Evolutionary conservation across 2,329 filamentous ascomycete species (phyloP), one percentile per base, ranked within the genome.

Genomic region (Simplicillium sp.): DNA sequence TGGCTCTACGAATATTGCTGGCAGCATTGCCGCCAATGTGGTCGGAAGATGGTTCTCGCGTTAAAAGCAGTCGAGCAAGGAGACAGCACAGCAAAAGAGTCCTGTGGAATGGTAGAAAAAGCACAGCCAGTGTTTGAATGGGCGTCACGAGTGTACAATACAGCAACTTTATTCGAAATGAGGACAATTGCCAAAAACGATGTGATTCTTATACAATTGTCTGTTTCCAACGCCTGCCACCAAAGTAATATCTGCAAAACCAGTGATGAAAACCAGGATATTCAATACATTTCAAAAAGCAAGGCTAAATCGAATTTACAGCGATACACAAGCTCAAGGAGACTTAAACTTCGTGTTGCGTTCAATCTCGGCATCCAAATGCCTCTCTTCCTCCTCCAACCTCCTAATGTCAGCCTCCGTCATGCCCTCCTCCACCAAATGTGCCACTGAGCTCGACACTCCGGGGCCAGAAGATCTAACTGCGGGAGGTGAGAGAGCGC

Each of bases 401-500:
- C 70, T 55, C 39, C 66, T 60, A 37, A 78, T 73, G 52, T 79
- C 72, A 0, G 71, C 73, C 8, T 62, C 60, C 37, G 74, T 77
- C 74, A 79, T 79, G 38, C 72, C 70, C n/a, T 77, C 73, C 50
- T 79, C 74, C 4, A 77, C 68, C 29, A 79, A 55, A 45, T 75
- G 72, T 7, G 31, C 31, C 13, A 33, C 31, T n/a, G 31, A 33
- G 15, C 13, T n/a, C 6, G 31, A 15, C 4, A 33, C 31, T n/a
- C n/a, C 29, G 14, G 37, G 3, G 34, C 34, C 42, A 11, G 44
- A 7, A 36, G 36, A 2, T 29, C 45, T 36, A n/a, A 48, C 51
- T 38, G 45, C 47, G 31, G 43, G 50, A 40, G 46, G 40, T 18
- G 39, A 16, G 40, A 7, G 39, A 38, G 37, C 42, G 42, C 6